A percentile compares a stretch with the other conserved stretches of the same genome.
Evolutionary conservation across 2,329 filamentous ascomycete species (phyloP).

Genomic region (Cercospora beticola): DNA sequence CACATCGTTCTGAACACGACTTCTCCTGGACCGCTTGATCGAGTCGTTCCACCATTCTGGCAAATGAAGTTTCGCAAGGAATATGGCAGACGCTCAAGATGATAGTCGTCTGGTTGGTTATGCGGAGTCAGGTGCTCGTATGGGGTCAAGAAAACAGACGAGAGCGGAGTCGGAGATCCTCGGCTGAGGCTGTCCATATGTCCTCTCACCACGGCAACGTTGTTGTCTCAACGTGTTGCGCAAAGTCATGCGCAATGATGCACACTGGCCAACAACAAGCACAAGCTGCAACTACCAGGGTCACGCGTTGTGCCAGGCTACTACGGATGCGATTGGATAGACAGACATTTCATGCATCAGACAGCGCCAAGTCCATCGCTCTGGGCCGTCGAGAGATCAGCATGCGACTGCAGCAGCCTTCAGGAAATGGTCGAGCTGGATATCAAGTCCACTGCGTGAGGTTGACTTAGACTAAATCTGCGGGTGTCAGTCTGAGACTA

Average conservation of each 20-base stretch:
- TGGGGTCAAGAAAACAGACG: neutral
- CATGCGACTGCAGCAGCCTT: too few species aligned
- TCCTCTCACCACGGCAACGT: neutral
- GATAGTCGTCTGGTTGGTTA: neutral
- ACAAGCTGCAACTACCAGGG: neutral
- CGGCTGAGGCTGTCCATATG: constrained; percentile 3
- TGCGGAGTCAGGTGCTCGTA: neutral
- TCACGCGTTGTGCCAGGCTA: neutral
- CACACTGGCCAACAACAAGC: neutral
- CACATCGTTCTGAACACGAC: too few species aligned
- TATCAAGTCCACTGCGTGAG: neutral
- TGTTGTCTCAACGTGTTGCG: neutral
- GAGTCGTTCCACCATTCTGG: neutral
- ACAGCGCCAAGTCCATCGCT: neutral
- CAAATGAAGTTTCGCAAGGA: too few species aligned
- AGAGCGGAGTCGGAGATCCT: constrained; percentile 5
- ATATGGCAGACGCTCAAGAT: neutral
- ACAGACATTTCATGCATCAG: neutral
- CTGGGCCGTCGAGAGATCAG: neutral
- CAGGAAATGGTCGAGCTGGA: too few species aligned
- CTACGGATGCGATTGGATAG: neutral
- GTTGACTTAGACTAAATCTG: neutral
- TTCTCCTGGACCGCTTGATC: too few species aligned
- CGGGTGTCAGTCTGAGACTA: constrained; percentile 5
- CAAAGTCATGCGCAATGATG: neutral